Percentiles rank a stretch among this genome's conserved stretches.
These are phyloP conservation scores for Musa balbisiana DNA, from an alignment of 202 grass and related monocot genomes.

Conservation along the genomic window DNA sequence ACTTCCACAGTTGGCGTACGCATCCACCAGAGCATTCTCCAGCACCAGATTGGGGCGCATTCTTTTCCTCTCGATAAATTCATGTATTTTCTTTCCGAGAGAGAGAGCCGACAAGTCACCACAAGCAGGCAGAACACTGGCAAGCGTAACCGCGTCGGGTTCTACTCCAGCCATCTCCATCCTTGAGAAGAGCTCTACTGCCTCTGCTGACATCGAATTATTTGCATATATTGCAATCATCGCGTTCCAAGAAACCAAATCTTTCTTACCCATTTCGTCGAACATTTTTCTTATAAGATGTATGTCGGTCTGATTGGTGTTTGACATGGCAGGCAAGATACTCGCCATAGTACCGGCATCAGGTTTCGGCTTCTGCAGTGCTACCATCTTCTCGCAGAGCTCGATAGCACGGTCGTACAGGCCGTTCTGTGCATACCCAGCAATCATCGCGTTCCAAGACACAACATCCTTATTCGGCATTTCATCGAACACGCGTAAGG, in stretches of 20 bases:
- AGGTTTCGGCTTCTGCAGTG: constrained; percentile 25
- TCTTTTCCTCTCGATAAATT: constrained; percentile 40
- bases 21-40: constrained; percentile 68
- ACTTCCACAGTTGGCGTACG: constrained; percentile 68
- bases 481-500: constrained; percentile 49
- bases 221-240: constrained; percentile 70
- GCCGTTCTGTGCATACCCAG: constrained; percentile 31
- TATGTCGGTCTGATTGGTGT: constrained; percentile 35
- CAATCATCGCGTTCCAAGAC: constrained; percentile 74
- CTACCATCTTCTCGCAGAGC: constrained; percentile 43
- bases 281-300: constrained; percentile 32
- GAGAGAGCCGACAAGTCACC: constrained; percentile 51
- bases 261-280: constrained; percentile 42
- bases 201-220: constrained; percentile 48
- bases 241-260: constrained; percentile 66
- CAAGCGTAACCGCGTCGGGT: constrained; percentile 46
- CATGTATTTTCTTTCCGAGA: constrained; percentile 52
- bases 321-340: constrained; percentile 46
- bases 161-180: constrained; percentile 60
- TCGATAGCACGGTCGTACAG: constrained; percentile 30
- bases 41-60: constrained; percentile 63
- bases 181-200: constrained; percentile 46
- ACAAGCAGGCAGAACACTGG: constrained; percentile 58
- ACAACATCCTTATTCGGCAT: constrained; percentile 53
- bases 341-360: constrained; percentile 71